Evolutionary conservation across 2,329 filamentous ascomycete species (phyloP), one percentile per base, ranked within the genome.

Genomic region (Hypoxylon sp.): DNA sequence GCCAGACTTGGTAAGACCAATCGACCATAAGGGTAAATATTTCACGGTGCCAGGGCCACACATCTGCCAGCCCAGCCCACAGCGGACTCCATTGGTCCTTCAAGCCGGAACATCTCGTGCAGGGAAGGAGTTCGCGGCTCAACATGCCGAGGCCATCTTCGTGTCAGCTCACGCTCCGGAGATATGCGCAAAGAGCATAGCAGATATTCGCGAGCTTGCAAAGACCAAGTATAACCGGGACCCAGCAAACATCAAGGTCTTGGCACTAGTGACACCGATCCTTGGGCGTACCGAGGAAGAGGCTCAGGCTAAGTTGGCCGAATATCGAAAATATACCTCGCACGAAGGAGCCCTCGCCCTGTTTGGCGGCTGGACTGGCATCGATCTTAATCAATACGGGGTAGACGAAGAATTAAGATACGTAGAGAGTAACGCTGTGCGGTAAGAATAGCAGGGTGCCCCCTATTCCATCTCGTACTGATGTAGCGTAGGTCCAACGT

Each of bases 301-400:
- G 64, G 87, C 88, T 0, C 70, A 77, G 50, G 79, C 76, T 5
- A 90, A 89, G 69, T 81, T 86, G 41, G 70, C 75, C 0, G 82
- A 88, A 4, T 84, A 83, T 52, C 74, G 78, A 7, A 76, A 78
- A 46, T 82, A 88, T 62, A 87, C 84, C 1, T 78, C 75, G 2
- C 69, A 70, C 25, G 87, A 80, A 58, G 88, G 88, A 2, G 87
- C 86, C 0, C 65, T 90, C 48, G 84, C 87, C 1, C 69, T 90
- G 12, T 91, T 90, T 61, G 86, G 86, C 13, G 88, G 88, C 1
- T 91, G 87, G 87, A 90, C 87, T 0, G 88, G 78, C 2, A 78
- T 79, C 16, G 76, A 80, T 43, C 59, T 80, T 9, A 60, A 55
- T 45, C 58, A 69, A 57, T 74, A 73, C 43, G 71, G 69, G 1